Evolutionary conservation across 2,329 filamentous ascomycete species (phyloP).

Genomic region (Trichoderma atrobrunneum): DNA sequence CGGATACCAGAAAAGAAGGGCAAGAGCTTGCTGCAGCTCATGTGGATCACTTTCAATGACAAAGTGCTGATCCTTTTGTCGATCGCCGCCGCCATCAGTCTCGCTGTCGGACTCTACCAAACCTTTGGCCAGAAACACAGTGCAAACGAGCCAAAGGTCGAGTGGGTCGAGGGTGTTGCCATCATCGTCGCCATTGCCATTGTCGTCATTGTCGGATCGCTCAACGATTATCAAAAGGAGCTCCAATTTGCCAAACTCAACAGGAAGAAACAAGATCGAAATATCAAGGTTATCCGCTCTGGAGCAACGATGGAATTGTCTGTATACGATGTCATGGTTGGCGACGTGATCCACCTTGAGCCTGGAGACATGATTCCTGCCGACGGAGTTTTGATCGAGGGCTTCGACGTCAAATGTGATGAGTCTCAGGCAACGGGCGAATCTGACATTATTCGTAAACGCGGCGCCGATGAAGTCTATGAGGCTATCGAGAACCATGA

Average conservation of each 20-base stretch:
- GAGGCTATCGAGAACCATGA: constrained; percentile 65
- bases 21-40: constrained; percentile 68
- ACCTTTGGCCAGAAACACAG: constrained; percentile 61
- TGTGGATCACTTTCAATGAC: constrained; percentile 83
- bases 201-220: constrained; percentile 71
- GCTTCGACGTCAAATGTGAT: constrained; percentile 72
- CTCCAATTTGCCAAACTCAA: constrained; percentile 76
- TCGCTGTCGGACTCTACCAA: constrained; percentile 73
- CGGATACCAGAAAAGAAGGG: constrained; percentile 70
- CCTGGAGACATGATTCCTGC: constrained; percentile 73
- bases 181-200: constrained; percentile 78
- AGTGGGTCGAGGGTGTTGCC: constrained; percentile 80
- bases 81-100: constrained; percentile 66
- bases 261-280: constrained; percentile 73
- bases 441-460: constrained; percentile 72
- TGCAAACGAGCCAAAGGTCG: constrained; percentile 53
- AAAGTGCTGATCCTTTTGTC: constrained; percentile 74
- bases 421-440: constrained; percentile 78
- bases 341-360: constrained; percentile 70
- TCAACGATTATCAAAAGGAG: constrained; percentile 81
- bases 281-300: constrained; percentile 69
- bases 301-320: constrained; percentile 68
- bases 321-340: constrained; percentile 66
- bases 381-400: constrained; percentile 69
- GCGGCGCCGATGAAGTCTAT: constrained; percentile 64